phyloP scores from a whole-genome alignment of 2,329 filamentous ascomycete genomes.

The Apiospora phragmitis region DNA sequence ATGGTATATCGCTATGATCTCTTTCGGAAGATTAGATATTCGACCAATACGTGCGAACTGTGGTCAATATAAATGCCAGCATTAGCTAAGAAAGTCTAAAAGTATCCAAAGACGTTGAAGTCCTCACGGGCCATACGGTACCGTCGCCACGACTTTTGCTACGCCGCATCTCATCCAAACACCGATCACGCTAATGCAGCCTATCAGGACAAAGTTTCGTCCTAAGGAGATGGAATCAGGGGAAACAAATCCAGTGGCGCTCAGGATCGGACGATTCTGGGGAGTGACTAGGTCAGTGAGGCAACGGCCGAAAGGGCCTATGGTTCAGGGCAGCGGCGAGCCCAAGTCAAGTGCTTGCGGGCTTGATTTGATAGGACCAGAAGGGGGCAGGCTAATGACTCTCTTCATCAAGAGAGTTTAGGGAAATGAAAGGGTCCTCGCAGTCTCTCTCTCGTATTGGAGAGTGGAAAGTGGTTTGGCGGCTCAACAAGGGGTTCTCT shows the following conservation, averaged over 20 bases:
- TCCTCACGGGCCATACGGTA: background rate
- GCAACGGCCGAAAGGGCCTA: background rate
- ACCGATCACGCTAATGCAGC: background rate
- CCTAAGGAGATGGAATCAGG: background rate
- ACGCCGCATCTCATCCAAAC: background rate
- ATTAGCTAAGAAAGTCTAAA: background rate
- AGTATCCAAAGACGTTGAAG: background rate
- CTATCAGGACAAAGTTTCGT: background rate
- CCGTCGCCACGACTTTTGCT: background rate
- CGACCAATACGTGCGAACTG: background rate
- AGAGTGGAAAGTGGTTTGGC: background rate
- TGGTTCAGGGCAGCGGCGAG: constrained; percentile 1
- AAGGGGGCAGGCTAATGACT: background rate
- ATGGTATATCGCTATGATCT: background rate
- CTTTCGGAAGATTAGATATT: background rate
- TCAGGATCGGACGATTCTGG: background rate
- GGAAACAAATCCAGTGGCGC: background rate
- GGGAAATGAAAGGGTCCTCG: background rate
- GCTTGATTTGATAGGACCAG: background rate
- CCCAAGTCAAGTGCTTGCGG: background rate
- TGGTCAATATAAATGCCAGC: background rate
- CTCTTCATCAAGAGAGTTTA: background rate
- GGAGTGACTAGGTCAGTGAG: background rate
- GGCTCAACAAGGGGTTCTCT: background rate
- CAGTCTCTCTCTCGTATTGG: background rate